These are phyloP conservation scores for Pecoramyces ruminantium DNA, from an alignment of 192 early-diverging fungal genomes.

Conservation along the genomic window DNA sequence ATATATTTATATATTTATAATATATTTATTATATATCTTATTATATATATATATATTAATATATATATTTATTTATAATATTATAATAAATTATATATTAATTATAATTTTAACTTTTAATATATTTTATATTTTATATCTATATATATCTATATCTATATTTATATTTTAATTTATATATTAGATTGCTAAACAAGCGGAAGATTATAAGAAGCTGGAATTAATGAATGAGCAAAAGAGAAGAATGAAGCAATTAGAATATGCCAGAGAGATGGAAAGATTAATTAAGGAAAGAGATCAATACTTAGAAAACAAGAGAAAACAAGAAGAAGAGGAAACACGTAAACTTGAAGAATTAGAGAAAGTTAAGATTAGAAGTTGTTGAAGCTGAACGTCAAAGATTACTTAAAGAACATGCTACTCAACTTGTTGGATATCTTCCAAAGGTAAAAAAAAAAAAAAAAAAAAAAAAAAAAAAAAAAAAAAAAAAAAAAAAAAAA, in stretches of 20 bases:
- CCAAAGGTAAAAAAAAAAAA: slow-evolving; percentile 20
- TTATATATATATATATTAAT: no score
- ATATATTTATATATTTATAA: no score
- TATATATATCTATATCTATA: background rate
- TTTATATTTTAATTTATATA: background rate
- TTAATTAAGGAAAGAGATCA: slow-evolving; percentile 25
- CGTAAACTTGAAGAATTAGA: slow-evolving; percentile 21
- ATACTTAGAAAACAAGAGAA: slow-evolving; percentile 14
- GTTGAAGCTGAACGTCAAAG: slow-evolving; percentile 43
- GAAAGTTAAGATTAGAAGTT: slow-evolving; percentile 23
- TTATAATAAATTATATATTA: no score
- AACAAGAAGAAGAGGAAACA: slow-evolving; percentile 12
- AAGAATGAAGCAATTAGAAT: slow-evolving; percentile 38
- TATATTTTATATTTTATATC: no score
- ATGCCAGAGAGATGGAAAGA: slow-evolving; percentile 35
- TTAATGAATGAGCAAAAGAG: slow-evolving; percentile 28
- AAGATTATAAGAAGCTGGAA: slow-evolving; percentile 34
- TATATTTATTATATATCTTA: no score
- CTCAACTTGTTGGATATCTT: slow-evolving; percentile 26
- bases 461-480: no score
- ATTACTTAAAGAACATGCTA: slow-evolving; percentile 39
- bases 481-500: no score
- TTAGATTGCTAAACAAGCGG: slow-evolving; percentile 1
- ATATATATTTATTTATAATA: no score
- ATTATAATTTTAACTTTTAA: no score